Evolutionary conservation across 495 filamentous ascomycete genomes (phyloP).

Genomic region (Platismatia glauca): DNA sequence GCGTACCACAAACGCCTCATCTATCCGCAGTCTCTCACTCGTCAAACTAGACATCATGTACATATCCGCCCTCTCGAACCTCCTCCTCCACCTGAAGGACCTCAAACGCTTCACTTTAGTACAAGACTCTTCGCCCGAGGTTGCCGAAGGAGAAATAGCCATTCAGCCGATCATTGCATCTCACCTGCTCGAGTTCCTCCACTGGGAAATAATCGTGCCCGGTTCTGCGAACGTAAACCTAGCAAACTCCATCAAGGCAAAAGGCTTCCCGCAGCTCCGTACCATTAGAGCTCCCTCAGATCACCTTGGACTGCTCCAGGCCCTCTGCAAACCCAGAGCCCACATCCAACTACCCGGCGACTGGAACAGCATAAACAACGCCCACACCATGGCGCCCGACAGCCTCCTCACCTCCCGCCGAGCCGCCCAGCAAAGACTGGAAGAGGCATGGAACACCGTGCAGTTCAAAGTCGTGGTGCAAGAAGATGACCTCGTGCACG

Average conservation of each 20-base stretch:
- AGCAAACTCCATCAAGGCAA: conserved; percentile 57
- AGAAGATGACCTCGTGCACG: conserved; percentile 33
- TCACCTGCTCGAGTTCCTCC: conserved; percentile 53
- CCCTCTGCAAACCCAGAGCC: conserved; percentile 54
- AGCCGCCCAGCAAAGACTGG: conserved; percentile 49
- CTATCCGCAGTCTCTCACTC: conserved; percentile 52
- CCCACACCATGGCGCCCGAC: conserved; percentile 27
- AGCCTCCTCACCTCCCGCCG: conserved; percentile 43
- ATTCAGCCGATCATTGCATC: conserved; percentile 66
- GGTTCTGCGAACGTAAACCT: conserved; percentile 60
- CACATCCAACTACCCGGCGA: conserved; percentile 43
- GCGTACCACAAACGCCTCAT: conserved; percentile 45
- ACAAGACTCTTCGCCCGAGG: conserved; percentile 54
- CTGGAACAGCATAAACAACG: conserved; percentile 31
- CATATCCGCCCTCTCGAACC: conserved; percentile 60
- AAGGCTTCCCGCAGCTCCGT: conserved; percentile 62
- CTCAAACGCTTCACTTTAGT: conserved; percentile 62
- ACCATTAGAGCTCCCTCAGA: conserved; percentile 65
- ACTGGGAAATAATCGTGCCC: conserved; percentile 66
- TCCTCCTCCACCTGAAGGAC: conserved; percentile 56
- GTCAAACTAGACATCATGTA: conserved; percentile 59
- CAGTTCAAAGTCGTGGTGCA: conserved; percentile 50
- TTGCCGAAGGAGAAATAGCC: conserved; percentile 40
- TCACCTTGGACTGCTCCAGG: conserved; percentile 62
- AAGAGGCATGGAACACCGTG: conserved; percentile 43